Percentiles rank a stretch among this genome's conserved stretches.
phyloP scores from a whole-genome alignment of 1,139 yeast genomes.

The Diutina rugosa region DNA sequence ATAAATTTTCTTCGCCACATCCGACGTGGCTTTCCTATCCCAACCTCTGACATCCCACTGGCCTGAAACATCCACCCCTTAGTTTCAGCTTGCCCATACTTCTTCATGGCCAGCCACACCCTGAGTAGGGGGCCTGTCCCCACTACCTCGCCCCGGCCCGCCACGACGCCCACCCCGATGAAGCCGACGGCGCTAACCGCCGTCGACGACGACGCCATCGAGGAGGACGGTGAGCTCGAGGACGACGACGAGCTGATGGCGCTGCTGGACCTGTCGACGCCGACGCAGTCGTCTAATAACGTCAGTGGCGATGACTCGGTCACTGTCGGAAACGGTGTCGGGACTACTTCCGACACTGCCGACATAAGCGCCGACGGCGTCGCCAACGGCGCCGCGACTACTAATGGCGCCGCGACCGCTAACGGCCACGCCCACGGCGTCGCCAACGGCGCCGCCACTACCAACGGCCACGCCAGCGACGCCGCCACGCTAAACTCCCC shows the following conservation, averaged over 20 bases:
- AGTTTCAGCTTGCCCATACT: not conserved
- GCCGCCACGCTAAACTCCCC: not conserved
- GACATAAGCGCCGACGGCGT: not conserved
- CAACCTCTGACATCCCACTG: not conserved
- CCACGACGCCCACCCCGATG: not conserved
- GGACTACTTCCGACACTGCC: not conserved
- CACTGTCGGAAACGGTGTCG: not conserved
- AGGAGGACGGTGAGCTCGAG: not conserved
- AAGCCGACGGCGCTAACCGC: not conserved
- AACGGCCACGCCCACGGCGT: not conserved
- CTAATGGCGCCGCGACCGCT: not conserved
- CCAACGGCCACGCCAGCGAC: not conserved
- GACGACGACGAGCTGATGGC: not conserved
- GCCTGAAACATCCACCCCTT: not conserved
- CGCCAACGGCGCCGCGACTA: not conserved
- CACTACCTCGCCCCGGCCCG: not conserved
- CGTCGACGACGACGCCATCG: not conserved
- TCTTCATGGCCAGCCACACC: not conserved
- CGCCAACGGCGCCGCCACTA: not conserved
- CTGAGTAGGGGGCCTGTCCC: not conserved
- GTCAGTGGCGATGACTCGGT: not conserved
- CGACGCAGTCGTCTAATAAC: not conserved
- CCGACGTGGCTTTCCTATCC: not conserved
- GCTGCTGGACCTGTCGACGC: not conserved
- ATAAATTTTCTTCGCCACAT: not conserved